Evolutionary conservation across 352 stramenopile species (phyloP), one percentile per base, ranked within the genome.

Genomic region (Phytophthora brassicae): DNA sequence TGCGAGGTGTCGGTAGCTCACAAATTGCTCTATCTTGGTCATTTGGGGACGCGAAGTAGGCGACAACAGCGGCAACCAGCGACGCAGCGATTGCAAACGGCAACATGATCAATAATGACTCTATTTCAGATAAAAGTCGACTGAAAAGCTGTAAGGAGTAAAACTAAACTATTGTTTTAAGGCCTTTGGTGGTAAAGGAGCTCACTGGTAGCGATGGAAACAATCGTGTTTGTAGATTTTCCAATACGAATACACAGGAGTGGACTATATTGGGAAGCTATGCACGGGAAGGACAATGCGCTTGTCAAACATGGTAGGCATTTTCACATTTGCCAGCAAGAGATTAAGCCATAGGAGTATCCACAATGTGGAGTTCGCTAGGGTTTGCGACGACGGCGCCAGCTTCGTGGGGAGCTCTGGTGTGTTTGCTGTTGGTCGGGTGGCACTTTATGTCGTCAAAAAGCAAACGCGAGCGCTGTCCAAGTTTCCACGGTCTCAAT

Each of bases 1-100:
- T 82, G 22, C 47, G 47, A 16, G 78, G 76, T 33, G 64, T 65
- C 9, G 81, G 81, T 19, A 90, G 56, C 4, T 70, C 41, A 17
- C 35, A 52, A 24, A 77, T 36, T 4, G 69, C 65, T 38, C 60
- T 56, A n/a, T 74, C 69, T 29, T 68, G 65, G 9, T 66, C 53
- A 9, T 33, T 71, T 1, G 65, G 56, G 2, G 56, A 62, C 23
- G 57, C 52, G n/a, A 74, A 46, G 29, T 77, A 77, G 16, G 28
- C 66, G 9, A 83, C 49, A 16, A 70, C 33, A 29, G 60, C 42
- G 11, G 64, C 50, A 1, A 68, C 58, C 2, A 64, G 56, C 22
- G 64, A 75, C n/a, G 39, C 48, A 14, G 48, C 58, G 16, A 75
- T 64, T 19, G 42, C 63, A n/a, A 69, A 59, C 13, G 58, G 48